Evolutionary conservation across 1,284 basidiomycete species (phyloP), one percentile per base, ranked within the genome.

Genomic region (Taiwanofungus camphoratus): DNA sequence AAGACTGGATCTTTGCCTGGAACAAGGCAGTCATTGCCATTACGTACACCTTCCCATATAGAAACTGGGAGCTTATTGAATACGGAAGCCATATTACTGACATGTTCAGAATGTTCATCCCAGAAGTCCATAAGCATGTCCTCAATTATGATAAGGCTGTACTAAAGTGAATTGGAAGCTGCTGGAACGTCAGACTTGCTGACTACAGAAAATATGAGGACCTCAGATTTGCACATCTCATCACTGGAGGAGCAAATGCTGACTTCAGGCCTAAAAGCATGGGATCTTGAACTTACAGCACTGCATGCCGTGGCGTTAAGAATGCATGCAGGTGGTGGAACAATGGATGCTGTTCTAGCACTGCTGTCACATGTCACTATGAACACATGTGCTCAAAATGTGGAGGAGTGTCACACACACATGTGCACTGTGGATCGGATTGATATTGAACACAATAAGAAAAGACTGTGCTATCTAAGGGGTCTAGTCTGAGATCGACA

Each of bases 71-170:
- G 30, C 41, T 42, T 18, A 27, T 20, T 5, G 12, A 20, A 18
- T 42, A 42, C 19, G 15, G 32, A 5, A 5, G 20, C n/a, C 30
- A 42, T 34, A 42, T 42, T 24, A 11, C 24, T 3, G 22, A 30
- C 11, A 4, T 36, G 4, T 42, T 42, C 23, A 15, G 15, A 36
- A 34, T 34, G 4, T 4, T 36, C 12, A 26, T 16, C 6, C 6
- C 18, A 6, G 7, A 12, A 3, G 12, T 26, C 26, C 34, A 36
- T 15, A 7, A 36, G 3, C 16, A 31, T n/a, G 6, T 42, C n/a
- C 18, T 36, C 13, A 34, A 42, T 11, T 42, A 19, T 26, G 34
- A 42, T 23, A 11, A n/a, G 18, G 41, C 41, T 4, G 26, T 42
- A 8, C 23, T 22, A n/a, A 23, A 42, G 7, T 16, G 21, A 27